phyloP scores from a whole-genome alignment of 768 basidiomycete species.

The Candolleomyces aberdarensis region DNA sequence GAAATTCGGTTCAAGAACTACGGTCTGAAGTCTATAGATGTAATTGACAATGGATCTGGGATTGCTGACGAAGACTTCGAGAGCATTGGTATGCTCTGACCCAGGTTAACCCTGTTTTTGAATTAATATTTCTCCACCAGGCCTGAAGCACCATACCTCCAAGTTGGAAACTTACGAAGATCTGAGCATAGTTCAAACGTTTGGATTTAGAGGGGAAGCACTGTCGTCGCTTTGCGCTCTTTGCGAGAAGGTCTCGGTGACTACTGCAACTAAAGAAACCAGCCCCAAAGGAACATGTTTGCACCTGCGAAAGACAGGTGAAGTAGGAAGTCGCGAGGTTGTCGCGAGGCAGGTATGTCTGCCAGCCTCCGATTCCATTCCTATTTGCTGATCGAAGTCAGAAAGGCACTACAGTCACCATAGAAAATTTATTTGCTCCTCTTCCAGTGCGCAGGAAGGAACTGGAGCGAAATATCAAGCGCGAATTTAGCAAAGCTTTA shows the following conservation, averaged over 20 bases:
- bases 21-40: constrained; percentile 79
- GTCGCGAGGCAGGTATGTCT: constrained; percentile 72
- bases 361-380: background rate
- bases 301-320: constrained; percentile 68
- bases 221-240: constrained; percentile 90
- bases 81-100: constrained; percentile 58
- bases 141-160: constrained; percentile 90
- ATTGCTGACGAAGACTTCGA: constrained; percentile 77
- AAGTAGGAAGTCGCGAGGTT: constrained; percentile 51
- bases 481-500: constrained; percentile 88
- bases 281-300: constrained; percentile 79
- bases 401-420: constrained; percentile 82
- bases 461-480: constrained; percentile 81
- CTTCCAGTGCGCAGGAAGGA: constrained; percentile 93
- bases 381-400: constrained; percentile 25
- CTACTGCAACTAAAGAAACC: constrained; percentile 67
- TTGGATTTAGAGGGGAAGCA: constrained; percentile 96
- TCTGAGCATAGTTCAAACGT: constrained; percentile 69
- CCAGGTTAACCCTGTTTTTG: background rate
- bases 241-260: constrained; percentile 62
- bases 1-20: constrained; percentile 90
- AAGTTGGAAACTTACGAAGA: constrained; percentile 79
- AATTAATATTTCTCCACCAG: constrained; percentile 35
- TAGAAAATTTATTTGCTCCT: constrained; percentile 71
- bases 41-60: constrained; percentile 90